Base-by-base conservation (phyloP, 192 early-diverging fungal genomes). In the Kickxella alabastrina region DNA sequence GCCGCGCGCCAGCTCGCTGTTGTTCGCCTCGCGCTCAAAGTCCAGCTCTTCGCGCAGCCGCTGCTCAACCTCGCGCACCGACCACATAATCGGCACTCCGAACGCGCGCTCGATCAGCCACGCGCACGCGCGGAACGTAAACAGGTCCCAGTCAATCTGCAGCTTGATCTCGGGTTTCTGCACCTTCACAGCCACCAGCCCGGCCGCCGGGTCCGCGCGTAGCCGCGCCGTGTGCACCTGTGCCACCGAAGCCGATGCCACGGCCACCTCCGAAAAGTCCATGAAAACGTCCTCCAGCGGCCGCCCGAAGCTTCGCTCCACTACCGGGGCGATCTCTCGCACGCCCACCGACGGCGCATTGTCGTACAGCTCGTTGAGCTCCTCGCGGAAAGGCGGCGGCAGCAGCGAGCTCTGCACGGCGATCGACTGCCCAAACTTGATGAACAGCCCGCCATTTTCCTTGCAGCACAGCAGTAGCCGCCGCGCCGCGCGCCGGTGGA, bases 191-290 rank as follows among this genome's bases (percentile, higher is more conserved):
- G 94, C 94, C 6, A 97, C 91, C 0, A 49, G 9, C 42, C 3
- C 42, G 13, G 55, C 53, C 2, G 34, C 34, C 9, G 81, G 79
- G 10, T 85, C 84, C 31, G 80, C 80, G n/a, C 76, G 70, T 7
- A 91, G 62, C 15, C 62, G 50, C 14, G 65, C 67, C 0, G 46
- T 80, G 52, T 97, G 94, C 5, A 97, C 94, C 57, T 95, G 92
- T 0, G 92, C 94, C 42, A 97, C 90, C n/a, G 92, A 94, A 0
- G 94, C 94, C 6, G 87, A 87, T 0, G 92, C 94, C 10, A 91
- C 66, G 7, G 94, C 87, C 10, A 62, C 27, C 4, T 54, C 43
- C 14, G 82, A 81, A 62, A 97, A 95, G 2, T 79, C 75, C 6
- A 56, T 62, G 77, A 95, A 97, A 23, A 90, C 35, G 6, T 83